Percentiles rank a stretch among this genome's conserved stretches.
phyloP scores from a whole-genome alignment of 495 filamentous ascomycete genomes.

The Hypomontagnella submonticulosa region DNA sequence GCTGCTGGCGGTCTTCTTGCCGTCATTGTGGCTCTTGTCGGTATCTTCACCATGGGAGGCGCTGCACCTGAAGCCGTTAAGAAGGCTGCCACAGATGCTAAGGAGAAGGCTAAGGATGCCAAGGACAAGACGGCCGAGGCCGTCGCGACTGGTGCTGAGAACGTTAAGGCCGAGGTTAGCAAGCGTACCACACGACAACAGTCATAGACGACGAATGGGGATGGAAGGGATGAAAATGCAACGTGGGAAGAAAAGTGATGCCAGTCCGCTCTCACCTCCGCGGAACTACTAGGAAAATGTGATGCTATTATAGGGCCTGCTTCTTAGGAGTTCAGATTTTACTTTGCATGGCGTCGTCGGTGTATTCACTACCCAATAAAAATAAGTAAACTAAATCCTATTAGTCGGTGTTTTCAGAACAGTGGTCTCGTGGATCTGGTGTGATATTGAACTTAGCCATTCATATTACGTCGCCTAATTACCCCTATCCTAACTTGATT shows the following conservation, averaged over 20 bases:
- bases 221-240: neutral
- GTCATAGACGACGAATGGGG: conserved; percentile 15
- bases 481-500: too few relatives aligned
- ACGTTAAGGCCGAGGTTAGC: conserved; percentile 69
- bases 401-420: neutral
- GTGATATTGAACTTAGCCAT: too few relatives aligned
- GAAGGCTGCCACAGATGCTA: conserved; percentile 74
- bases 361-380: conserved; percentile 39
- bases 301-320: conserved; percentile 30
- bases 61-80: conserved; percentile 56
- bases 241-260: conserved; percentile 15
- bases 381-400: conserved; percentile 15
- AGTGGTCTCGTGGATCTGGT: too few relatives aligned
- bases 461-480: too few relatives aligned
- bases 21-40: conserved; percentile 74
- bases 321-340: conserved; percentile 34
- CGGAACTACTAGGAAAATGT: conserved; percentile 17
- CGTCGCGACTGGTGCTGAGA: conserved; percentile 71
- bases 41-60: conserved; percentile 61
- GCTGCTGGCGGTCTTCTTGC: conserved; percentile 75
- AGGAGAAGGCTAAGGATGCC: conserved; percentile 73
- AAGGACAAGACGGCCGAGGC: conserved; percentile 86
- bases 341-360: conserved; percentile 43
- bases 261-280: conserved; percentile 20
- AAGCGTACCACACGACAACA: conserved; percentile 64